phyloP scores from a whole-genome alignment of 305 asterid species.

The Euphrasia arctica region DNA sequence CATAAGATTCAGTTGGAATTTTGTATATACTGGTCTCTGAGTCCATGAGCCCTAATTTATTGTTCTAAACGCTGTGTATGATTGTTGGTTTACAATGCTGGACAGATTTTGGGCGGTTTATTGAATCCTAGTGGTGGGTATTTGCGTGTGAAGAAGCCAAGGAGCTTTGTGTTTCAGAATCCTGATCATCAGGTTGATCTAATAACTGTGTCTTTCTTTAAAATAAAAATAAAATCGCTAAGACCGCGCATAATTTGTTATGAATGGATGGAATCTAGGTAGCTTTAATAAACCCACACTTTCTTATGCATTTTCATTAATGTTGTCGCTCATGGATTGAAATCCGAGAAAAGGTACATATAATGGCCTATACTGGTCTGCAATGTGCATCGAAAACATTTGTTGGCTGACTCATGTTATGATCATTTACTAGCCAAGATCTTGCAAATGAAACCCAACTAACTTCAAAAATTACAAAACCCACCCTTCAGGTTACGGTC shows the following conservation, averaged over 20 bases:
- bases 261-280: background rate
- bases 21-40: background rate
- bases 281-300: background rate
- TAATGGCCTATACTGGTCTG: slow-evolving; percentile 1
- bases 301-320: background rate
- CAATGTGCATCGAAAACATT: background rate
- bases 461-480: too few species aligned
- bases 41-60: slow-evolving; percentile 9
- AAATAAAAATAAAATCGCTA: too few species aligned
- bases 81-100: slow-evolving; percentile 14
- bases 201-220: background rate
- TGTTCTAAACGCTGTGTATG: background rate
- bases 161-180: slow-evolving; percentile 93
- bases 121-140: slow-evolving; percentile 64
- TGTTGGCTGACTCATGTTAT: slow-evolving; percentile 10
- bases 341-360: slow-evolving; percentile 1
- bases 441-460: background rate
- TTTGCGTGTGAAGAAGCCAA: slow-evolving; percentile 67
- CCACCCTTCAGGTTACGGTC: too few species aligned
- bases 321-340: slow-evolving; percentile 3
- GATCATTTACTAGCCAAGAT: slow-evolving; percentile 9
- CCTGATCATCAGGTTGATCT: slow-evolving; percentile 88
- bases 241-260: too few species aligned
- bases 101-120: slow-evolving; percentile 67
- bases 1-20: background rate